Evolutionary conservation across 1,284 basidiomycete species (phyloP).

Genomic region (Chalciporus sp.): DNA sequence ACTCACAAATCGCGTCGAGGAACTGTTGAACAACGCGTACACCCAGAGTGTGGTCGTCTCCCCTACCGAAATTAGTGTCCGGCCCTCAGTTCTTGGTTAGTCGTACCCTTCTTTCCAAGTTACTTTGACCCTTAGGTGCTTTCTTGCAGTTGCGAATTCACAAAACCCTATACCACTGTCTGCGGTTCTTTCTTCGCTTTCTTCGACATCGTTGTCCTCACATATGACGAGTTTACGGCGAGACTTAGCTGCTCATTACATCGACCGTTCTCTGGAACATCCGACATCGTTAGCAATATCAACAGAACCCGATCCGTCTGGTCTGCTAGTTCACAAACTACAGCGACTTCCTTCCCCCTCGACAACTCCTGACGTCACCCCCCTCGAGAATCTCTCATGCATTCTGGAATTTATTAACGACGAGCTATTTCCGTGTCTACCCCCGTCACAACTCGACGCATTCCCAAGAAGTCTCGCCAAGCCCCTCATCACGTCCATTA

Average conservation of each 20-base stretch:
- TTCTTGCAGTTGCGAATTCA: constrained; percentile 55
- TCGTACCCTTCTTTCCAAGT: neutral
- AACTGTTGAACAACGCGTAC: constrained; percentile 72
- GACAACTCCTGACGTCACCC: constrained; percentile 38
- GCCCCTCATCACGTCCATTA: constrained; percentile 57
- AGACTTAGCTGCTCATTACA: constrained; percentile 60
- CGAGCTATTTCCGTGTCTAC: constrained; percentile 58
- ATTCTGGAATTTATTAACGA: constrained; percentile 58
- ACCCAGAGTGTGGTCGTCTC: constrained; percentile 55
- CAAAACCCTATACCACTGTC: constrained; percentile 52
- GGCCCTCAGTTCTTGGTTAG: constrained; percentile 59
- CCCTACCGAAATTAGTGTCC: constrained; percentile 50
- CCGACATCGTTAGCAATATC: constrained; percentile 46
- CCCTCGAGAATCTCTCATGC: constrained; percentile 53
- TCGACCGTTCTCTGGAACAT: constrained; percentile 60
- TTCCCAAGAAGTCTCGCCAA: constrained; percentile 60
- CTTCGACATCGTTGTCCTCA: constrained; percentile 51
- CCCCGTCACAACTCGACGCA: constrained; percentile 41
- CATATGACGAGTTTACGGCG: constrained; percentile 65
- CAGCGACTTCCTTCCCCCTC: constrained; percentile 49
- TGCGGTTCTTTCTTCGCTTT: constrained; percentile 60
- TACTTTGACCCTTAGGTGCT: constrained; percentile 1
- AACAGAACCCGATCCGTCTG: constrained; percentile 36
- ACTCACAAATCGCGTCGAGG: constrained; percentile 61
- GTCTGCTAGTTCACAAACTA: constrained; percentile 40